A percentile compares a stretch with the other conserved stretches of the same genome.
Conservation (phyloP, 2,329 filamentous ascomycete species). For the Amauroascus verrucosus region DNA sequence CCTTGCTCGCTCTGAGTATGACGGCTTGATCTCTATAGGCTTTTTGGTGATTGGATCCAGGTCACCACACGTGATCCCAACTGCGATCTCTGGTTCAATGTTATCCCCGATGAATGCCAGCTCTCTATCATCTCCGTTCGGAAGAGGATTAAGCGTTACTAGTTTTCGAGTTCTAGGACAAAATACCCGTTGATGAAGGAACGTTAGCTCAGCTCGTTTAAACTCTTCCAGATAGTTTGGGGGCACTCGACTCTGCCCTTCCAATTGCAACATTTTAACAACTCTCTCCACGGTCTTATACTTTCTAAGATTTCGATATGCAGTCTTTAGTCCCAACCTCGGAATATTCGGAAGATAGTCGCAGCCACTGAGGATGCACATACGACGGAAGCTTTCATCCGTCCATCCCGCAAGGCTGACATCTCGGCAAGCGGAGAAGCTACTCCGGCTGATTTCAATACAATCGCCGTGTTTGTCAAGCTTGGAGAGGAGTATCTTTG, state of each 20-base stretch:
- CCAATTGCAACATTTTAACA: constrained; percentile 73
- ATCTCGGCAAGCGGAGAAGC: constrained; percentile 82
- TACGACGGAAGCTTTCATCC: constrained; percentile 78
- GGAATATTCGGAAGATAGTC: constrained; percentile 85
- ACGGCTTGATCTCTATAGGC: constrained; percentile 38
- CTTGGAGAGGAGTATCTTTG: constrained; percentile 82
- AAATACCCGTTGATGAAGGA: constrained; percentile 88
- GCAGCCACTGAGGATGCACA: constrained; percentile 94
- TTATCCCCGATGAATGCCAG: constrained; percentile 73
- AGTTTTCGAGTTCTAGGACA: constrained; percentile 62
- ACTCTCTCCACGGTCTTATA: constrained; percentile 78
- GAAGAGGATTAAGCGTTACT: constrained; percentile 63
- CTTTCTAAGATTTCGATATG: constrained; percentile 80
- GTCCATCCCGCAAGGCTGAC: constrained; percentile 86
- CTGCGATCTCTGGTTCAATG: constrained; percentile 59
- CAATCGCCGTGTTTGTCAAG: constrained; percentile 89
- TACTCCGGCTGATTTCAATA: constrained; percentile 76
- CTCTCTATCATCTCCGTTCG: constrained; percentile 52
- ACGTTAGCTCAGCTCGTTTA: constrained; percentile 78
- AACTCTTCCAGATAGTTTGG: constrained; percentile 72
- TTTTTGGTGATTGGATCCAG: constrained; percentile 83
- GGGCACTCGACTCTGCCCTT: constrained; percentile 73
- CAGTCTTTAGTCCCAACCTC: constrained; percentile 84
- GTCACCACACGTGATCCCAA: constrained; percentile 67
- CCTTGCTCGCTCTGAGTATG: constrained; percentile 25